Conservation (phyloP, 768 basidiomycete species). For the Podaxis mareebaensis region DNA sequence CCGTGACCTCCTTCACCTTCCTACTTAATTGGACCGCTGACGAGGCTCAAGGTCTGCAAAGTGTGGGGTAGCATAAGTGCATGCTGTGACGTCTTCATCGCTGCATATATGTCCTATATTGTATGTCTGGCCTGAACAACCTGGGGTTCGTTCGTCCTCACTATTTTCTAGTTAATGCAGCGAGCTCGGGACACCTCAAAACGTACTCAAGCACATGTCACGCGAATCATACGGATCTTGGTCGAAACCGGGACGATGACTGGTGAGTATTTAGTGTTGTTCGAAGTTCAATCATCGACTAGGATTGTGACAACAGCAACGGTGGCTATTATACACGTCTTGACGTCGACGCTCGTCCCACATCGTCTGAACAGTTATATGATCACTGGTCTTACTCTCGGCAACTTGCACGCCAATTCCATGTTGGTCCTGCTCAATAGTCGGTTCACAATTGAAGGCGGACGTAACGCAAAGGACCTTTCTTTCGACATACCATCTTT, state of each 20-base stretch:
- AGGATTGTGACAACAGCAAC: not conserved
- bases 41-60: not conserved
- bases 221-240: not conserved
- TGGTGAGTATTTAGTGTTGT: not conserved
- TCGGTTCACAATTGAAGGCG: slow-evolving; percentile 3
- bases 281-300: not conserved
- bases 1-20: not conserved
- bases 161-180: not conserved
- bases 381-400: slow-evolving; percentile 1
- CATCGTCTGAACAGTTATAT: not conserved
- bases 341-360: not conserved
- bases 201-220: slow-evolving; percentile 1
- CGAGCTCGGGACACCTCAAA: not conserved
- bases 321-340: not conserved
- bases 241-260: slow-evolving; percentile 9
- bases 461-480: not conserved
- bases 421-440: slow-evolving; percentile 12
- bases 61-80: not conserved
- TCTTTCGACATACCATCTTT: too few relatives aligned
- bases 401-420: slow-evolving; percentile 1
- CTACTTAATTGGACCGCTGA: not conserved
- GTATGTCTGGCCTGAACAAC: not conserved
- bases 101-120: slow-evolving; percentile 1
- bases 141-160: not conserved
- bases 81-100: slow-evolving; percentile 4